These are phyloP conservation scores for Medicago truncatula DNA, from an alignment of 306 rosid genomes.

Conservation along the genomic window MtrunA17r5.0-ANR NC_053047.1:11411001-11411500, in stretches of 20 bases:
- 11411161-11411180: slow-evolving; percentile 6
- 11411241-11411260: slow-evolving; percentile 92
- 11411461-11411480: background rate
- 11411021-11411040: slow-evolving; percentile 56
- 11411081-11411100: slow-evolving; percentile 62
- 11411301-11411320: slow-evolving; percentile 72
- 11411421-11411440: background rate
- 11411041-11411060: slow-evolving; percentile 83
- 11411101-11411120: slow-evolving; percentile 42
- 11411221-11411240: slow-evolving; percentile 21
- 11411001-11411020: slow-evolving; percentile 34
- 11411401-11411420: background rate
- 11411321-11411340: slow-evolving; percentile 86
- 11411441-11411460: no score
- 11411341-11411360: slow-evolving; percentile 97
- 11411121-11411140: slow-evolving; percentile 6
- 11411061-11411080: slow-evolving; percentile 69
- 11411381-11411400: background rate
- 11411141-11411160: slow-evolving; percentile 9
- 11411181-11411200: slow-evolving; percentile 20
- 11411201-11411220: slow-evolving; percentile 24
- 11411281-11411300: slow-evolving; percentile 91
- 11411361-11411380: slow-evolving; percentile 62
- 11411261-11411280: slow-evolving; percentile 87
- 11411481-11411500: background rate